Percentiles rank a stretch among this genome's conserved stretches.
Evolutionary conservation across 371 early-diverging fungal genomes (phyloP).

Genomic region (Actinomortierella ambigua): DNA sequence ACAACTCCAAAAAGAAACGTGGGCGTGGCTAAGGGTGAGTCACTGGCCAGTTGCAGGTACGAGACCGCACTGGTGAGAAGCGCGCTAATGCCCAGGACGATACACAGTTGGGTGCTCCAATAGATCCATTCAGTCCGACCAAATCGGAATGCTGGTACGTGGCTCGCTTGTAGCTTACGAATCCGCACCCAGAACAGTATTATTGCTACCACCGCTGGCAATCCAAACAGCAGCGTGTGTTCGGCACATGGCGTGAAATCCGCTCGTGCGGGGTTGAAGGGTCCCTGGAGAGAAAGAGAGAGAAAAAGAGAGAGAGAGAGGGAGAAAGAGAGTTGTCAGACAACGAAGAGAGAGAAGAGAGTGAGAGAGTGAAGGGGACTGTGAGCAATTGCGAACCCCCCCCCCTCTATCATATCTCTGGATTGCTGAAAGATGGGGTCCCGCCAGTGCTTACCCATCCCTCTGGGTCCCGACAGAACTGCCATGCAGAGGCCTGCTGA

Average conservation of each 20-base stretch:
- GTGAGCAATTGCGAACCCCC: too few relatives aligned
- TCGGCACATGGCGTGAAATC: slow-evolving; percentile 32
- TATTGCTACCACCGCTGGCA: slow-evolving; percentile 17
- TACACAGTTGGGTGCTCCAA: slow-evolving; percentile 31
- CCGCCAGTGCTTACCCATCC: too few relatives aligned
- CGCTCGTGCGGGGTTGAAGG: slow-evolving; percentile 12
- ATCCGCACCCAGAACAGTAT: slow-evolving; percentile 14
- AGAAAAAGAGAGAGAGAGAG: too few relatives aligned
- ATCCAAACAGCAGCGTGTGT: slow-evolving; percentile 19
- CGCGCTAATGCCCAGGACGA: slow-evolving; percentile 9
- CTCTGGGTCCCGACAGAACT: too few relatives aligned
- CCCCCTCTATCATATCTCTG: too few relatives aligned
- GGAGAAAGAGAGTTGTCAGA: too few relatives aligned
- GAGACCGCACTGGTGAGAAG: not conserved
- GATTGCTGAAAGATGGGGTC: too few relatives aligned
- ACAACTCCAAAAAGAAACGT: not conserved
- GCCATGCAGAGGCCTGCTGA: too few relatives aligned
- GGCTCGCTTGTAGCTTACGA: slow-evolving; percentile 1
- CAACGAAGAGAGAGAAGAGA: too few relatives aligned
- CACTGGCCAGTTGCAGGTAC: not conserved
- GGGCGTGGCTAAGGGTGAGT: not conserved
- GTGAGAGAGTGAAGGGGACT: too few relatives aligned
- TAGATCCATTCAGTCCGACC: slow-evolving; percentile 30
- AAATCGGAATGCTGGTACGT: slow-evolving; percentile 12
- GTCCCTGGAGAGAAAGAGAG: slow-evolving; percentile 5